phyloP scores from a whole-genome alignment of 1,284 basidiomycete species.

The Moesziomyces globuligerus region DNA sequence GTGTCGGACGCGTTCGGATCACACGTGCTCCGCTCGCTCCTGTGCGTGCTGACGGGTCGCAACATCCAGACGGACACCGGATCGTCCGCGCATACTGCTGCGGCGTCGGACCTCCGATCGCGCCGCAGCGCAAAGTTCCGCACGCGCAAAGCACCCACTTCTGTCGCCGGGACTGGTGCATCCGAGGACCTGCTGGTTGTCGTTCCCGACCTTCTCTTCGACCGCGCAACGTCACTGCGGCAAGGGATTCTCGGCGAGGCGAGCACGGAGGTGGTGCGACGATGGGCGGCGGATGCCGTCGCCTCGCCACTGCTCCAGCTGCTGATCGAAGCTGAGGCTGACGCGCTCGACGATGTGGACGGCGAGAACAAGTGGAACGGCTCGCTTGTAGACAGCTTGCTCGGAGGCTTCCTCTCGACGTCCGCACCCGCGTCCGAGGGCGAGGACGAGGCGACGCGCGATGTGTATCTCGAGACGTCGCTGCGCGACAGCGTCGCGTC shows the following conservation, averaged over 20 bases:
- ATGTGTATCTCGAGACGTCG: constrained; percentile 57
- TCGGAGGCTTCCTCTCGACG: constrained; percentile 47
- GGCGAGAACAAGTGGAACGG: constrained; percentile 17
- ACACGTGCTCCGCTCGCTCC: constrained; percentile 57
- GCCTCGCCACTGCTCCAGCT: constrained; percentile 59
- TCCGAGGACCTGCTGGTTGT: constrained; percentile 16
- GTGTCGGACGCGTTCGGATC: constrained; percentile 56
- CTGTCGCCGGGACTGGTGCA: constrained; percentile 6
- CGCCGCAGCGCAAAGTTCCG: constrained; percentile 60
- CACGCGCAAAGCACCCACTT: constrained; percentile 39
- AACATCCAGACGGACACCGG: constrained; percentile 31
- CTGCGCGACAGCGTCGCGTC: constrained; percentile 63
- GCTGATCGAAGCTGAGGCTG: constrained; percentile 41
- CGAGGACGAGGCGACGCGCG: constrained; percentile 20
- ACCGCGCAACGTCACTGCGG: constrained; percentile 18
- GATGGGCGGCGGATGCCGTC: constrained; percentile 47
- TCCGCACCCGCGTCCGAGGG: background rate
- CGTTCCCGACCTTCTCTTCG: constrained; percentile 35
- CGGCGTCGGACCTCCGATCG: constrained; percentile 35
- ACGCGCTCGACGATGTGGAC: constrained; percentile 28
- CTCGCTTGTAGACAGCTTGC: constrained; percentile 46
- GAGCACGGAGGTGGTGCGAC: constrained; percentile 16
- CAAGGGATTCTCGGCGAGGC: constrained; percentile 19
- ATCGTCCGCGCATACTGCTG: constrained; percentile 9
- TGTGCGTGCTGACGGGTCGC: constrained; percentile 54